A percentile compares a stretch with the other conserved stretches of the same genome.
Evolutionary conservation across 306 rosid species (phyloP).

Genomic region (Cercis canadensis): DNA sequence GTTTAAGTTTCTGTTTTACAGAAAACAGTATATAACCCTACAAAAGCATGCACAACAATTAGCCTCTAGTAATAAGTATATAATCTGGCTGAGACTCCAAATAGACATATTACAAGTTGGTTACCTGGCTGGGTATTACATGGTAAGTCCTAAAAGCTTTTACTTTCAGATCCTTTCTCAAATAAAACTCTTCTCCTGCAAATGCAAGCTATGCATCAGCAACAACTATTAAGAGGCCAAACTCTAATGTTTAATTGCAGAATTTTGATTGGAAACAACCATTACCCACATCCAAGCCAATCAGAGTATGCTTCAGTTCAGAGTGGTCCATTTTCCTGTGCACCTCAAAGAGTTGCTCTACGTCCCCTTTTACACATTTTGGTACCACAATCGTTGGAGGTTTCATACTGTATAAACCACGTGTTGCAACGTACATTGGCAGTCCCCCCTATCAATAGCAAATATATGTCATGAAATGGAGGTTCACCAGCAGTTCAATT

Average conservation of each 20-base stretch:
- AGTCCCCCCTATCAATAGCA: too few relatives aligned
- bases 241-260: conserved; percentile 1
- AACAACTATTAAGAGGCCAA: conserved; percentile 14
- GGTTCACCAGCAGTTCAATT: not conserved
- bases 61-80: not conserved
- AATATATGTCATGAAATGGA: too few relatives aligned
- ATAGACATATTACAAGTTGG: not conserved
- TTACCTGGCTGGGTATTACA: conserved; percentile 89
- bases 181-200: conserved; percentile 78
- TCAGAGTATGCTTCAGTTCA: conserved; percentile 71
- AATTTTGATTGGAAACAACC: conserved; percentile 34
- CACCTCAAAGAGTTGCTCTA: too few relatives aligned
- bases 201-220: conserved; percentile 25
- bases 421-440: too few relatives aligned
- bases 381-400: too few relatives aligned
- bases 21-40: conserved; percentile 87
- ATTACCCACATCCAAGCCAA: conserved; percentile 92
- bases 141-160: conserved; percentile 89
- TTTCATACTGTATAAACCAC: too few relatives aligned
- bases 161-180: conserved; percentile 82
- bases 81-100: conserved; percentile 28
- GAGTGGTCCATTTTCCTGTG: conserved; percentile 91
- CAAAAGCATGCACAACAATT: conserved; percentile 37
- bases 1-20: conserved; percentile 79
- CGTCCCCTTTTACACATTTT: too few relatives aligned